A percentile compares a stretch with the other conserved stretches of the same genome.
Evolutionary conservation across 106 monocot species (phyloP).

Genomic region (Dendrobium catenatum): DNA sequence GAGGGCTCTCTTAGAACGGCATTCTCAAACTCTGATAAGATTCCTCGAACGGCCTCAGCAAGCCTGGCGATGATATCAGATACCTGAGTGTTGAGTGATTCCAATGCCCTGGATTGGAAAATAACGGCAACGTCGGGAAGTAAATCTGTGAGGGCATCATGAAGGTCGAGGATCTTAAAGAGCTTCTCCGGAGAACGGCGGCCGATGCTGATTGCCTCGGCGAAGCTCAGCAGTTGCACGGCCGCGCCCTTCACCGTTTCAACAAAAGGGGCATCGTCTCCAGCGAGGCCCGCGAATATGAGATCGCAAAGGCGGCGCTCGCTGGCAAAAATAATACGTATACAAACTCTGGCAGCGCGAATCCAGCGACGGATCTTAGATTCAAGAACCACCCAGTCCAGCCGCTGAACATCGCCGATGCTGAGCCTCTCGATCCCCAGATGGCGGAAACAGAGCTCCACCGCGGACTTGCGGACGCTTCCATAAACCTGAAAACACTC

Average conservation of each 20-base stretch:
- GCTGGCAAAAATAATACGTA: slow-evolving; percentile 64
- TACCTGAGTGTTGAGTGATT: slow-evolving; percentile 53
- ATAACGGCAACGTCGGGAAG: slow-evolving; percentile 44
- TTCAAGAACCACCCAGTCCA: slow-evolving; percentile 57
- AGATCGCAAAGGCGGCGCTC: slow-evolving; percentile 44
- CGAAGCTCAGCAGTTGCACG: slow-evolving; percentile 54
- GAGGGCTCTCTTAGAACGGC: slow-evolving; percentile 67
- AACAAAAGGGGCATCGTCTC: slow-evolving; percentile 40
- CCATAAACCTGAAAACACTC: slow-evolving; percentile 79
- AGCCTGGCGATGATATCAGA: slow-evolving; percentile 61
- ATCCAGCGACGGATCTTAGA: slow-evolving; percentile 79
- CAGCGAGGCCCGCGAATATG: slow-evolving; percentile 28
- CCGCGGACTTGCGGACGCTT: slow-evolving; percentile 54
- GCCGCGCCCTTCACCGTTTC: slow-evolving; percentile 56
- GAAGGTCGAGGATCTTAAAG: slow-evolving; percentile 68
- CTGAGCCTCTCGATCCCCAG: slow-evolving; percentile 81
- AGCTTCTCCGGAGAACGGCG: slow-evolving; percentile 67
- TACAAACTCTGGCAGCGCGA: slow-evolving; percentile 48
- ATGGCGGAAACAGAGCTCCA: slow-evolving; percentile 47
- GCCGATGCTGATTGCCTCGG: slow-evolving; percentile 64
- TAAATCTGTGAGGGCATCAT: slow-evolving; percentile 53
- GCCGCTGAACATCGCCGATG: slow-evolving; percentile 67
- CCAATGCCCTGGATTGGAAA: slow-evolving; percentile 32
- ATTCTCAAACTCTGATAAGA: slow-evolving; percentile 90
- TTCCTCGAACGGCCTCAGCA: slow-evolving; percentile 78